Evolutionary conservation across 2,329 filamentous ascomycete genomes (phyloP).

Genomic region (Falciphora oryzae): DNA sequence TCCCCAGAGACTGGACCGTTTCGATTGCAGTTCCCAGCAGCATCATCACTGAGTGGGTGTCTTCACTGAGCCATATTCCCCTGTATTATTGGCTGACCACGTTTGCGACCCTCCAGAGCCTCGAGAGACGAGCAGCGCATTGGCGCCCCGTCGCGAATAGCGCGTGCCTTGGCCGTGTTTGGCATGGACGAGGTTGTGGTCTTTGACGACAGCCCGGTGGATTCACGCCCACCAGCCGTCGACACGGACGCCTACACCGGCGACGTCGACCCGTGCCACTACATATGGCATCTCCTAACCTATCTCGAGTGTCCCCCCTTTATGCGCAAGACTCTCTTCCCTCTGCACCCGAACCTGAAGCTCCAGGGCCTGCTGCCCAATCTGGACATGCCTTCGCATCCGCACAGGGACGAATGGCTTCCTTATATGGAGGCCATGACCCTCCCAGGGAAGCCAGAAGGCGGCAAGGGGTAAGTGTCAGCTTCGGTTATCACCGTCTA

Average conservation of each 20-base stretch:
- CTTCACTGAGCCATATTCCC: neutral
- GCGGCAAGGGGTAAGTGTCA: slow-evolving; percentile 28
- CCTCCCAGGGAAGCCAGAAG: slow-evolving; percentile 36
- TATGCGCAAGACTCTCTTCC: slow-evolving; percentile 69
- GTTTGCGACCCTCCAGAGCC: slow-evolving; percentile 7
- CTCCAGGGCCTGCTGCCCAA: slow-evolving; percentile 68
- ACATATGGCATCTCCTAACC: slow-evolving; percentile 69
- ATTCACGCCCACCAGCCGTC: slow-evolving; percentile 39
- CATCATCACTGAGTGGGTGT: slow-evolving; percentile 62
- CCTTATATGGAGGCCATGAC: slow-evolving; percentile 75
- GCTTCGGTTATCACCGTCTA: neutral
- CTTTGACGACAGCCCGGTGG: slow-evolving; percentile 61
- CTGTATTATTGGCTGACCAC: neutral
- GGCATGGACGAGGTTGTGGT: slow-evolving; percentile 79
- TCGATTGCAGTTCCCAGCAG: slow-evolving; percentile 75
- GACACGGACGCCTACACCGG: slow-evolving; percentile 57
- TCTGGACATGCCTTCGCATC: slow-evolving; percentile 80
- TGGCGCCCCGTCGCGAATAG: slow-evolving; percentile 66
- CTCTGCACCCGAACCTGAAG: slow-evolving; percentile 70
- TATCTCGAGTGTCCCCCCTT: slow-evolving; percentile 84
- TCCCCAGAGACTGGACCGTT: slow-evolving; percentile 65
- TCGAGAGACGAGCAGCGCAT: slow-evolving; percentile 69
- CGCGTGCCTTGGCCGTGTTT: slow-evolving; percentile 76
- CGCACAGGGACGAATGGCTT: slow-evolving; percentile 70
- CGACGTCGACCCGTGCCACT: slow-evolving; percentile 70